Conservation (phyloP, 2,329 filamentous ascomycete genomes). For the Cytospora schulzeri region DNA sequence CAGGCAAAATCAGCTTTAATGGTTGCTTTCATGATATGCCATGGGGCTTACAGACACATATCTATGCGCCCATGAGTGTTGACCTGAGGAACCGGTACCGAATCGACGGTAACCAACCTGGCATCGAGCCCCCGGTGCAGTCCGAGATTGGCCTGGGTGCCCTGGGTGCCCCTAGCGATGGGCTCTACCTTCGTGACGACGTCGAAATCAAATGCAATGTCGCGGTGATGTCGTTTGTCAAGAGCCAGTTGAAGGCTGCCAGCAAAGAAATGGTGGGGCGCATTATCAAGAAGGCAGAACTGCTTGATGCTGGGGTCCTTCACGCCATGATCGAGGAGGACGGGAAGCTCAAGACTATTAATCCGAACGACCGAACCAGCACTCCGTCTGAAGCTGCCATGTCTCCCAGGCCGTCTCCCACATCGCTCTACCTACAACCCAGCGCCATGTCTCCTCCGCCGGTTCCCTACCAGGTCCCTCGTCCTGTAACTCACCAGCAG, state of each 20-base stretch:
- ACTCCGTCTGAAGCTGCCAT: conserved; percentile 20
- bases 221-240: conserved; percentile 65
- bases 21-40: conserved; percentile 74
- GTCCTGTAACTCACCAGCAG: conserved; percentile 42
- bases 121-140: conserved; percentile 61
- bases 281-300: conserved; percentile 71
- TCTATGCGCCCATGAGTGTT: conserved; percentile 67
- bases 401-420: conserved; percentile 13
- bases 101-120: conserved; percentile 69
- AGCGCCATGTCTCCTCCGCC: conserved; percentile 20
- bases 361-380: conserved; percentile 53
- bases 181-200: conserved; percentile 69
- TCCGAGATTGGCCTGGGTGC: conserved; percentile 62
- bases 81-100: conserved; percentile 70
- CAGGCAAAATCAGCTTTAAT: conserved; percentile 68
- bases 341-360: conserved; percentile 61
- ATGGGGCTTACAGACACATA: conserved; percentile 72
- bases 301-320: conserved; percentile 66
- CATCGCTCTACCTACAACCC: conserved; percentile 7
- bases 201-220: conserved; percentile 72
- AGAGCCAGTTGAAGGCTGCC: conserved; percentile 66
- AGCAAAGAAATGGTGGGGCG: conserved; percentile 69
- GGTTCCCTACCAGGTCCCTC: conserved; percentile 43
- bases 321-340: conserved; percentile 69
- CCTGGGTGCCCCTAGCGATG: conserved; percentile 63